Base-by-base conservation (phyloP, 23 red algal species). In the Gracilariopsis chorda region DNA sequence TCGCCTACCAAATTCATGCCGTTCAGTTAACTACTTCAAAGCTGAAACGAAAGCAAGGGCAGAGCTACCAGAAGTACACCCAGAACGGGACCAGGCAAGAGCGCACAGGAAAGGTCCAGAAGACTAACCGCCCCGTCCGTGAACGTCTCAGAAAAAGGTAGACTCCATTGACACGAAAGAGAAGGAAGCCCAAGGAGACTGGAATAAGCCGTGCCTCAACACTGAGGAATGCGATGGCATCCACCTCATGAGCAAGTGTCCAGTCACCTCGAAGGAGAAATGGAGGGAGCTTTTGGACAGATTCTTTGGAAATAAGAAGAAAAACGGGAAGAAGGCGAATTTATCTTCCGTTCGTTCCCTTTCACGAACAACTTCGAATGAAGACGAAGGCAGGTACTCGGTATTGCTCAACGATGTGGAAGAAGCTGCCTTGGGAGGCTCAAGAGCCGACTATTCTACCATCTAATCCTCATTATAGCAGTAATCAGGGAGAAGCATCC, bases 271-370 rank as follows among this genome's bases (percentile, higher is more conserved):
- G 28, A 59, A 59, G 56, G 45, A 51, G 56, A 62, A 62, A 34
- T 28, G 35, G 0, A 7, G 20, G 11, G 78, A 83, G 35, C 23
- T 83, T 3, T 2, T 61, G 53, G 51, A 83, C 52, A 83, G 27
- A 61, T 40, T 41, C 51, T 59, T 20, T 9, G 51, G 13, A 30
- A 2, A 83, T 10, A 83, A 56, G 49, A 83, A 77, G 72, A 83
- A 83, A 19, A 61, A 60, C 8, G 78, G 49, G 56, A 83, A 83
- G 49, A 1, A n/a, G n/a, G n/a, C n/a, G n/a, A n/a, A n/a, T n/a
- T n/a, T 4, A 0, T 19, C 52, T 29, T 20, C 55, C 4, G 20
- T 83, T 16, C 9, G 40, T n/a, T 1, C 41, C 11, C 6, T 0
- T 3, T 30, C 41, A 7, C 10, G 25, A 19, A 4, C 41, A 44